These are phyloP conservation scores for Polytrichum formosum DNA, from an alignment of 225 moss, liverwort and hornwort species.

Conservation along the genomic window DNA sequence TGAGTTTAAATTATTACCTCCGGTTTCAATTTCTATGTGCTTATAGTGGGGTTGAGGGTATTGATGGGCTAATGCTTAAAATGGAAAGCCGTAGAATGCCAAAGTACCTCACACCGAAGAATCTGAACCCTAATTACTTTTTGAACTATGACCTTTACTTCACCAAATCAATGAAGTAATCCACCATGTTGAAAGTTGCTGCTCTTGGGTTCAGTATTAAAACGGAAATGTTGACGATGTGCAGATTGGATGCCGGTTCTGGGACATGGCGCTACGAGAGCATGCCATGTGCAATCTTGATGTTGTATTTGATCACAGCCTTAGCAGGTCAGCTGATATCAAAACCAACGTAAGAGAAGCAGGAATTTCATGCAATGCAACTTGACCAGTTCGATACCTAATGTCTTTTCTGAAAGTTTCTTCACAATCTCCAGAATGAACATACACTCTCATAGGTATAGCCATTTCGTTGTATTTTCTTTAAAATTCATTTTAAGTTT, in stretches of 20 bases:
- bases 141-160: background rate
- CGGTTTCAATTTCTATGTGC: background rate
- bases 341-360: background rate
- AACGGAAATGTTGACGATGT: background rate
- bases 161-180: background rate
- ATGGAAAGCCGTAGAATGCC: background rate
- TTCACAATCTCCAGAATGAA: no score
- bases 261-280: conserved; percentile 88
- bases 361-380: background rate
- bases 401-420: no score
- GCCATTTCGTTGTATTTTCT: no score
- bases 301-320: conserved; percentile 61
- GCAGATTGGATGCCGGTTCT: conserved; percentile 91
- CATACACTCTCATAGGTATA: no score
- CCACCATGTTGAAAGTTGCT: background rate
- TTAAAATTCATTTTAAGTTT: no score
- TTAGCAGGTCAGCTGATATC: conserved; percentile 59
- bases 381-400: background rate
- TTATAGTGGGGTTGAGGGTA: background rate
- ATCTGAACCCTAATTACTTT: background rate
- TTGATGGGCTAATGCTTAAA: no score
- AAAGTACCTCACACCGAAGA: background rate
- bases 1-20: background rate
- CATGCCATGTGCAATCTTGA: conserved; percentile 65
- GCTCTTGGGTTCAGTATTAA: background rate